A percentile compares a stretch with the other conserved stretches of the same genome.
Evolutionary conservation across 2,329 filamentous ascomycete species (phyloP).

Genomic region (Fusarium tupiense): DNA sequence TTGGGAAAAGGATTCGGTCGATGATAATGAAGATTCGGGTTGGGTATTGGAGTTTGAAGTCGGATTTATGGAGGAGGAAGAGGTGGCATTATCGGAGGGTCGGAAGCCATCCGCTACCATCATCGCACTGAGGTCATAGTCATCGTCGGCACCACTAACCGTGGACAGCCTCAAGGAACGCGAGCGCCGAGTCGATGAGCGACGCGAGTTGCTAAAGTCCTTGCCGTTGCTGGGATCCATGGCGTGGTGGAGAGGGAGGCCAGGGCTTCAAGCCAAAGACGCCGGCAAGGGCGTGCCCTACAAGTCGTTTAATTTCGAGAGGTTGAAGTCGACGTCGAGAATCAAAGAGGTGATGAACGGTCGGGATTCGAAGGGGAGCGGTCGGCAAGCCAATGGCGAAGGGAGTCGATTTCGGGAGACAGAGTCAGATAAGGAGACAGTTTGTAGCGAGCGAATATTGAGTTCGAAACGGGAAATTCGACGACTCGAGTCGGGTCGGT

Average conservation of each 20-base stretch:
- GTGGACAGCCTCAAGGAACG: slow-evolving; percentile 53
- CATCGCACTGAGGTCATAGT: slow-evolving; percentile 61
- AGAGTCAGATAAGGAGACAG: background rate
- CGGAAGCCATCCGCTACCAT: slow-evolving; percentile 64
- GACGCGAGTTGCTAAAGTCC: slow-evolving; percentile 53
- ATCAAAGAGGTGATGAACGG: slow-evolving; percentile 24
- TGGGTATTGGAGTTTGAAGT: slow-evolving; percentile 39
- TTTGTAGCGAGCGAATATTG: slow-evolving; percentile 12
- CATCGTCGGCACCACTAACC: slow-evolving; percentile 49
- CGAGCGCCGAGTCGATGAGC: slow-evolving; percentile 55
- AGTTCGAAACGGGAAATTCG: background rate
- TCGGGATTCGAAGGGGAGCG: slow-evolving; percentile 9
- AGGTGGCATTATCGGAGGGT: slow-evolving; percentile 45
- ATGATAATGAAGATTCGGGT: slow-evolving; percentile 3
- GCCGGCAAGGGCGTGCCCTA: slow-evolving; percentile 41
- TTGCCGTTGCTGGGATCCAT: slow-evolving; percentile 56
- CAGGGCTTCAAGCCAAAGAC: slow-evolving; percentile 39
- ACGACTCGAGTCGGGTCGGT: background rate
- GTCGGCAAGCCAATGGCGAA: slow-evolving; percentile 19
- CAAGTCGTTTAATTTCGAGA: slow-evolving; percentile 27
- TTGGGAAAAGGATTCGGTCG: slow-evolving; percentile 27
- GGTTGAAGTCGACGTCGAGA: slow-evolving; percentile 25
- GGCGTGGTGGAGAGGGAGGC: slow-evolving; percentile 35
- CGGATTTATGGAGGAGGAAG: slow-evolving; percentile 2
- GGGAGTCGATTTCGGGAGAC: slow-evolving; percentile 14